Evolutionary conservation across 306 rosid species (phyloP).

Genomic region (Casuarina glauca): DNA sequence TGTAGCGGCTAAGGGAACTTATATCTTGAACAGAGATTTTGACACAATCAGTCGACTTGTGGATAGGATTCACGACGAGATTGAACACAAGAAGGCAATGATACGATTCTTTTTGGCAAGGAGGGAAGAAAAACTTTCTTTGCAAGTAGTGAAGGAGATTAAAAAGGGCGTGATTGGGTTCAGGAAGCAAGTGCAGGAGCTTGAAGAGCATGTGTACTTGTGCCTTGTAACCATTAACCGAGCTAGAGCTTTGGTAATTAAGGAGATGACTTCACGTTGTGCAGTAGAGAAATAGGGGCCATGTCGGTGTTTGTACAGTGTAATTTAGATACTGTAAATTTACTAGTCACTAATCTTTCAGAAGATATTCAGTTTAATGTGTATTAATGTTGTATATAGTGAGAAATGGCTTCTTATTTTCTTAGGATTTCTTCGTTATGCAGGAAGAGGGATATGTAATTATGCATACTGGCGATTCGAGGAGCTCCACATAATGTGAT

Average conservation of each 20-base stretch:
- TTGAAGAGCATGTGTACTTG: conserved; percentile 59
- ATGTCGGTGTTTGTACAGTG: not conserved
- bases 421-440: too few relatives aligned
- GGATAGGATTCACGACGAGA: conserved; percentile 42
- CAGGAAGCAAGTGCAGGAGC: conserved; percentile 56
- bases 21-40: conserved; percentile 51
- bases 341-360: not conserved
- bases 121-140: conserved; percentile 36
- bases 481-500: too few relatives aligned
- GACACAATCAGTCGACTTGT: conserved; percentile 59
- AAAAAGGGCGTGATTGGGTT: conserved; percentile 41
- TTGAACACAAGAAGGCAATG: conserved; percentile 48
- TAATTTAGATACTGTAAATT: too few relatives aligned
- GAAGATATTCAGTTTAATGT: not conserved
- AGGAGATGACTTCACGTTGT: conserved; percentile 34
- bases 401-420: too few relatives aligned
- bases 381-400: too few relatives aligned
- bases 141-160: conserved; percentile 52
- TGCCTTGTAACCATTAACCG: conserved; percentile 51
- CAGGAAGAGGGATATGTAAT: too few relatives aligned
- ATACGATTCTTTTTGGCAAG: conserved; percentile 47
- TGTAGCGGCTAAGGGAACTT: conserved; percentile 58
- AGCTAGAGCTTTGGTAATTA: conserved; percentile 49
- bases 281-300: not conserved
- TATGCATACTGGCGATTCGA: too few relatives aligned